Percentiles rank a stretch among this genome's conserved stretches.
phyloP scores from a whole-genome alignment of 371 early-diverging fungal genomes.

The Mortierella sp. region DNA sequence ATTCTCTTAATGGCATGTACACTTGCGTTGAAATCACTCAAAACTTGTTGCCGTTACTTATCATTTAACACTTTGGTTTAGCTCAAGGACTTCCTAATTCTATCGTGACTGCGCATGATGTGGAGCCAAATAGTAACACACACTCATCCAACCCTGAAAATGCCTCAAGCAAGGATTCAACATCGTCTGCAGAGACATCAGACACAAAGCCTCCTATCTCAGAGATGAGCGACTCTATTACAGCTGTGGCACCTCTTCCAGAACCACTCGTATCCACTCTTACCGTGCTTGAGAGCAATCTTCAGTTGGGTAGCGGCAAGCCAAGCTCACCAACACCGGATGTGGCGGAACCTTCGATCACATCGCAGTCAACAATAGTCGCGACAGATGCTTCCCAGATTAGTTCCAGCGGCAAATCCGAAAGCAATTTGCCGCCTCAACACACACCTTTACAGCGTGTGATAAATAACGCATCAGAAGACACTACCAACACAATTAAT shows the following conservation, averaged over 20 bases:
- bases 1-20: neutral
- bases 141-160: neutral
- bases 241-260: conserved; percentile 42
- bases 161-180: neutral
- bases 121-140: neutral
- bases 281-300: neutral
- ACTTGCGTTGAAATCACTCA: too few relatives aligned
- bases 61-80: neutral
- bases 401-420: neutral
- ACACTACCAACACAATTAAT: too few relatives aligned
- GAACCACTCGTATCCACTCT: conserved; percentile 39
- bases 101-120: neutral
- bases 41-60: neutral
- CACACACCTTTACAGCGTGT: neutral
- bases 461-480: neutral
- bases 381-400: neutral
- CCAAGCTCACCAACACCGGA: neutral
- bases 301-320: neutral
- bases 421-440: neutral
- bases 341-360: neutral
- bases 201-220: neutral
- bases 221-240: conserved; percentile 25
- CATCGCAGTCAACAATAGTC: neutral
- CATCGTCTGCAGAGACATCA: conserved; percentile 4
- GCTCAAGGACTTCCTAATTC: neutral